These are phyloP conservation scores for Argentina anserina DNA, from an alignment of 306 rosid species.

Conservation along the genomic window DNA sequence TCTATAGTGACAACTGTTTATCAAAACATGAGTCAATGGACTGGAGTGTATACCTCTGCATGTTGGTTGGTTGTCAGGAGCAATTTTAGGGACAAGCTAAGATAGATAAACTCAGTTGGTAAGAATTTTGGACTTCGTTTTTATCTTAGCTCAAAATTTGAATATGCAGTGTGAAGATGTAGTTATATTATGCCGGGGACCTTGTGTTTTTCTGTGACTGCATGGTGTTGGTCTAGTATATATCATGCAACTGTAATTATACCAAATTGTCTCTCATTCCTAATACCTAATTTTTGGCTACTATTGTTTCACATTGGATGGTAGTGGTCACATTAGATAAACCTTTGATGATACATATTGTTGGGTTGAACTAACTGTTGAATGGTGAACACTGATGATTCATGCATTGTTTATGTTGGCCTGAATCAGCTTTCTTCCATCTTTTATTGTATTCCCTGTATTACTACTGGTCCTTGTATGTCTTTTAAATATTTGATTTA, in stretches of 20 bases:
- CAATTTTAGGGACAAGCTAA: background rate
- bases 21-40: background rate
- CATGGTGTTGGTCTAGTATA: background rate
- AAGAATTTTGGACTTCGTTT: background rate
- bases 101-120: background rate
- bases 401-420: background rate
- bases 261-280: background rate
- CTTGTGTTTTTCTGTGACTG: background rate
- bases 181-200: background rate
- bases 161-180: background rate
- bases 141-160: background rate
- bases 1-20: background rate
- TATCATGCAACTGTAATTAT: background rate
- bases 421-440: background rate
- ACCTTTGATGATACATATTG: background rate
- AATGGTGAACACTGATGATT: background rate
- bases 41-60: background rate
- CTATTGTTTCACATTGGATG: background rate
- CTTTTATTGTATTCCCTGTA: background rate
- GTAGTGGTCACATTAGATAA: background rate
- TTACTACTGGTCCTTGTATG: background rate
- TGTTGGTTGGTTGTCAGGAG: background rate
- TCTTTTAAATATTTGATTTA: background rate
- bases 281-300: background rate
- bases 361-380: background rate